These are phyloP conservation scores for Blastobotrys peoriensis DNA, from an alignment of 805 yeast species.

Conservation along the genomic window DNA sequence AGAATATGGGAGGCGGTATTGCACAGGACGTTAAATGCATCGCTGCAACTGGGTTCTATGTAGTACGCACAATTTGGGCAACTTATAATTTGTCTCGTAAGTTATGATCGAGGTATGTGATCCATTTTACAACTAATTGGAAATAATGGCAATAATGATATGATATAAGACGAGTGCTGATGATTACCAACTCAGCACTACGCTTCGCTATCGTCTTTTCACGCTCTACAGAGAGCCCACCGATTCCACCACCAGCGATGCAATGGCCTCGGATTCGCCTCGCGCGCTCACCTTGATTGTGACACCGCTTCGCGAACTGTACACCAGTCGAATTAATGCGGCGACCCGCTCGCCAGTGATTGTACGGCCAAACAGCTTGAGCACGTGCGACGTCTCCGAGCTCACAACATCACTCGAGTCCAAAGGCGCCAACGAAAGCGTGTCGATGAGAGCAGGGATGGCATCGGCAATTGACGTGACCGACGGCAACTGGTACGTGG, in stretches of 20 bases:
- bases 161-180: no score
- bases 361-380: slow-evolving; percentile 81
- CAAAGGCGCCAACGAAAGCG: slow-evolving; percentile 62
- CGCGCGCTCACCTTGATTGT: slow-evolving; percentile 41
- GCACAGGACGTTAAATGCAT: no score
- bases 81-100: no score
- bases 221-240: slow-evolving; percentile 18
- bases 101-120: no score
- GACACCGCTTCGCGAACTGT: slow-evolving; percentile 39
- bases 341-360: slow-evolving; percentile 43
- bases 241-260: slow-evolving; percentile 44
- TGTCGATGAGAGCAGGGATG: slow-evolving; percentile 46
- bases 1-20: no score
- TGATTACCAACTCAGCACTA: no score
- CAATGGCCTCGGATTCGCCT: slow-evolving; percentile 39
- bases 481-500: slow-evolving; percentile 60
- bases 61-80: no score
- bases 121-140: no score
- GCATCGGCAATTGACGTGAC: slow-evolving; percentile 45
- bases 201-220: no score
- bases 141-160: no score
- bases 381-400: slow-evolving; percentile 50
- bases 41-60: no score
- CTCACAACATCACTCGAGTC: slow-evolving; percentile 67
- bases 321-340: slow-evolving; percentile 38